Evolutionary conservation across 176 grass and related monocot genomes (phyloP).

Genomic region (Triticum monococcum): DNA sequence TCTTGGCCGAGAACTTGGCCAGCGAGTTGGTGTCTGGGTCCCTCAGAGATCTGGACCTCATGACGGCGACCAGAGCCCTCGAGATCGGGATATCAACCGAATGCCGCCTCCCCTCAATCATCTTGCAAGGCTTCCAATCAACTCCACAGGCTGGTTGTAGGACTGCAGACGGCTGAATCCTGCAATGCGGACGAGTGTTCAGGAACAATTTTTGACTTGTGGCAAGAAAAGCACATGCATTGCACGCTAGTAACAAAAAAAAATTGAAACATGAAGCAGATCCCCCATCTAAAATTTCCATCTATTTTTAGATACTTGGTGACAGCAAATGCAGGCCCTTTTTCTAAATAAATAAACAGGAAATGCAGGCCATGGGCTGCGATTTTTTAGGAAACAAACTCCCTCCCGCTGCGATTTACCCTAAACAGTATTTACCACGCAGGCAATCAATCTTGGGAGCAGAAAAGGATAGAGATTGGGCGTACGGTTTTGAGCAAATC

Average conservation of each 20-base stretch:
- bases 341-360: no score
- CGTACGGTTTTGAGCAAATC: conserved; percentile 8
- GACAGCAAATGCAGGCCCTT: background rate
- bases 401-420: background rate
- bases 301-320: background rate
- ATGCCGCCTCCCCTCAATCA: conserved; percentile 79
- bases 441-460: background rate
- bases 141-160: background rate
- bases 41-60: conserved; percentile 88
- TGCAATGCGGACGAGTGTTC: conserved; percentile 33
- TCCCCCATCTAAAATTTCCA: background rate
- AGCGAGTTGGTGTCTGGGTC: conserved; percentile 95
- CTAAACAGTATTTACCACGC: conserved; percentile 37
- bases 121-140: conserved; percentile 21
- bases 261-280: background rate
- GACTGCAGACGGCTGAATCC: background rate
- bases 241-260: background rate
- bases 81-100: conserved; percentile 94
- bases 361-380: background rate
- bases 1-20: conserved; percentile 76
- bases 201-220: background rate
- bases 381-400: background rate
- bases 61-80: conserved; percentile 70
- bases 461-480: conserved; percentile 3
- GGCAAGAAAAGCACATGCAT: background rate